These are phyloP conservation scores for Lathyrus aphaca DNA, from an alignment of 306 rosid species.

Conservation along the genomic window DNA sequence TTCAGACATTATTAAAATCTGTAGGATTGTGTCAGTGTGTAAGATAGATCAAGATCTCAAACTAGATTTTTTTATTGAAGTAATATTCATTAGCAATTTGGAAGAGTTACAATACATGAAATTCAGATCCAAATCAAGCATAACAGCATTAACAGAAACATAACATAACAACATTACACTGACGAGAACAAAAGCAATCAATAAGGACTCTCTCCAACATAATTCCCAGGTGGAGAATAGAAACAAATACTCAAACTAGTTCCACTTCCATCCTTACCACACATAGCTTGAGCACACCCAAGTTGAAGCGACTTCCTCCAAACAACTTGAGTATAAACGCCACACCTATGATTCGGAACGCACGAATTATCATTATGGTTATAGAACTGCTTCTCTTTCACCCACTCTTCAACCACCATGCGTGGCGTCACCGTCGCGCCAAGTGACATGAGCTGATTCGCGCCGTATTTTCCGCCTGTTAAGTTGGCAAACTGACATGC, in stretches of 20 bases:
- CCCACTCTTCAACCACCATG: slow-evolving; percentile 79
- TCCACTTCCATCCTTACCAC: slow-evolving; percentile 46
- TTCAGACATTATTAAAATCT: neutral
- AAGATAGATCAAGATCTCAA: neutral
- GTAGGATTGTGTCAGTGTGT: neutral
- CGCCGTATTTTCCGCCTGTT: slow-evolving; percentile 61
- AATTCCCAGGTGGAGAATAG: slow-evolving; percentile 75
- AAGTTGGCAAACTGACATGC: slow-evolving; percentile 70
- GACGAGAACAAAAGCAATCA: neutral
- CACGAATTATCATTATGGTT: slow-evolving; percentile 67
- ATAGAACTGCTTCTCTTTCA: slow-evolving; percentile 64
- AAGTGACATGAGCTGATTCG: slow-evolving; percentile 60
- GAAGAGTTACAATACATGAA: neutral
- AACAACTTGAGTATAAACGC: slow-evolving; percentile 82
- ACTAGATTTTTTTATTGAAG: neutral
- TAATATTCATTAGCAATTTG: neutral
- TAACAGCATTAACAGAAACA: neutral
- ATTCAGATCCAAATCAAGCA: neutral
- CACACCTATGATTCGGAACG: slow-evolving; percentile 55
- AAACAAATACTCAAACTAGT: slow-evolving; percentile 66
- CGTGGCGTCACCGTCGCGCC: slow-evolving; percentile 56
- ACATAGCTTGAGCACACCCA: slow-evolving; percentile 68
- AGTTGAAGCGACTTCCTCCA: slow-evolving; percentile 67
- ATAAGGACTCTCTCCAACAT: slow-evolving; percentile 71
- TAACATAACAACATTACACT: neutral